phyloP scores from a whole-genome alignment of 305 asterid species.

The Withania somnifera region DNA sequence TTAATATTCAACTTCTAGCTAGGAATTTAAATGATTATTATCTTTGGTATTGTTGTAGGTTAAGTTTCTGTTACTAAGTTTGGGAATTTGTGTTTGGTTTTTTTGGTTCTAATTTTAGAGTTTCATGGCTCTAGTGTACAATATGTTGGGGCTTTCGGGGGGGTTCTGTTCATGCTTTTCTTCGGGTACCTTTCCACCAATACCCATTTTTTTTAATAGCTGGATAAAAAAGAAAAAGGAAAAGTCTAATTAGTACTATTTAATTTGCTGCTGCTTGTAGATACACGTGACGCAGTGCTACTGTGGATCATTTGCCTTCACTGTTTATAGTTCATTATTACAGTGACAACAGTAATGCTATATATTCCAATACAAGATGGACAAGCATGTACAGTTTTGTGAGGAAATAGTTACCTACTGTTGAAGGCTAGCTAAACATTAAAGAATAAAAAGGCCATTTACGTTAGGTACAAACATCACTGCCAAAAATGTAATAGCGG shows the following conservation, averaged over 20 bases:
- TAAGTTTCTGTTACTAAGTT: neutral
- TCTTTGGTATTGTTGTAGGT: neutral
- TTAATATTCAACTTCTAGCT: too few relatives aligned
- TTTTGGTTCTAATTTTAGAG: neutral
- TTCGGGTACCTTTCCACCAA: neutral
- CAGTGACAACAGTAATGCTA: neutral
- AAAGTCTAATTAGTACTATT: too few relatives aligned
- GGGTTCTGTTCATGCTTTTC: neutral
- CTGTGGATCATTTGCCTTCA: neutral
- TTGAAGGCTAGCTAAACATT: too few relatives aligned
- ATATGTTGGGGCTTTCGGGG: neutral
- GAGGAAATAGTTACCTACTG: neutral
- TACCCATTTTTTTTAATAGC: neutral
- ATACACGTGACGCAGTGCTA: neutral
- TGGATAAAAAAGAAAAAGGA: neutral
- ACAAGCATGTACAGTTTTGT: neutral
- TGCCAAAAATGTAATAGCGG: neutral
- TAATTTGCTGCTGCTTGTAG: neutral
- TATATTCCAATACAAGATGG: neutral
- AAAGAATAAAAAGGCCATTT: too few relatives aligned
- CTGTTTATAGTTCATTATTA: neutral
- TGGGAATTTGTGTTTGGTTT: neutral
- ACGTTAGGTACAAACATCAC: neutral
- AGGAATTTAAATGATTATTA: neutral
- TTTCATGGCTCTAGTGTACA: conserved; percentile 5